phyloP scores from a whole-genome alignment of 2,329 filamentous ascomycete genomes.

The Fusarium avenaceum region DNA sequence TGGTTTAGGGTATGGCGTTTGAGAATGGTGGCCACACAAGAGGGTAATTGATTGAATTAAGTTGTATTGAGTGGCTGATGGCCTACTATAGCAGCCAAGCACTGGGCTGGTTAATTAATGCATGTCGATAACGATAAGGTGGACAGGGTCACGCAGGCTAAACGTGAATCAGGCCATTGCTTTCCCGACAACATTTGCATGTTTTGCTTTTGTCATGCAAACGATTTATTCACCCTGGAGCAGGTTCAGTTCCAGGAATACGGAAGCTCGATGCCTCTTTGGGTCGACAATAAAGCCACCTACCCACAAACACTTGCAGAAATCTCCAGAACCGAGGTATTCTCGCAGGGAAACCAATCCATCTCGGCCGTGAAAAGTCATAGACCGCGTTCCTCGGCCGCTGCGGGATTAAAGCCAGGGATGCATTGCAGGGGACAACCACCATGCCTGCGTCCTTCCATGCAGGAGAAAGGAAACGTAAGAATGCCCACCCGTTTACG shows the following conservation, averaged over 20 bases:
- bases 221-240: neutral
- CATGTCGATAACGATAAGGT: too few species aligned
- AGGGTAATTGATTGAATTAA: neutral
- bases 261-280: neutral
- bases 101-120: slow-evolving; percentile 4
- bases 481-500: neutral
- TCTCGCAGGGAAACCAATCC: neutral
- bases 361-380: neutral
- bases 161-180: slow-evolving; percentile 1
- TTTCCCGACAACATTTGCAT: neutral
- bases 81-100: neutral
- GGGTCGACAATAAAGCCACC: slow-evolving; percentile 10
- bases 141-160: neutral
- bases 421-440: neutral
- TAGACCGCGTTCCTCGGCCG: neutral
- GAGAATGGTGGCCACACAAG: neutral
- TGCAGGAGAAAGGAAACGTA: neutral
- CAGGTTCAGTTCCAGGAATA: neutral
- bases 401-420: neutral
- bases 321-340: neutral
- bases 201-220: neutral
- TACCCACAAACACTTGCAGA: neutral
- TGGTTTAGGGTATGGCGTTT: neutral
- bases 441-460: neutral
- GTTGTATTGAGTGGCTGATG: neutral